These are phyloP conservation scores for Vachellia collinsii DNA, from an alignment of 306 rosid genomes.

Conservation along the genomic window DNA sequence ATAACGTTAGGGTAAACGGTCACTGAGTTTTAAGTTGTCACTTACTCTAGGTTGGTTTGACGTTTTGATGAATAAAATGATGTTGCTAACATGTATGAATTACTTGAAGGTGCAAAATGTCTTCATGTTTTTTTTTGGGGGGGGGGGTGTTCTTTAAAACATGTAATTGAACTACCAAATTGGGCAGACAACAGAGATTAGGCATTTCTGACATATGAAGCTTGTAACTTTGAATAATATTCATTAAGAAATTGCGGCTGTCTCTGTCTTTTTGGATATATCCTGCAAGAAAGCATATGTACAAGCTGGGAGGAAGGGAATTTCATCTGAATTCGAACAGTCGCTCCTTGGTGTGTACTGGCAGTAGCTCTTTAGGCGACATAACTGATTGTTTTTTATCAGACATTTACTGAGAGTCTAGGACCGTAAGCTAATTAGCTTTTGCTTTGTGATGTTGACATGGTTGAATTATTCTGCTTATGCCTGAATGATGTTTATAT, in stretches of 20 bases:
- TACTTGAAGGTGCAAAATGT: background rate
- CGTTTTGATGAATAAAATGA: background rate
- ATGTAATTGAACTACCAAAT: background rate
- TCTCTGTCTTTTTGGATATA: background rate
- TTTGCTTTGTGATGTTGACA: background rate
- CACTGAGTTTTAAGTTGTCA: slow-evolving; percentile 1
- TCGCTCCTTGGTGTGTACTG: background rate
- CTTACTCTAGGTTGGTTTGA: slow-evolving; percentile 9
- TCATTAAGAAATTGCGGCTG: background rate
- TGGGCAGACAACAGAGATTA: background rate
- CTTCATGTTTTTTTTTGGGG: background rate
- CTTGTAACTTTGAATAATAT: background rate
- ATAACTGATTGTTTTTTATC: background rate
- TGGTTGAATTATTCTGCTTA: background rate
- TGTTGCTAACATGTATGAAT: background rate
- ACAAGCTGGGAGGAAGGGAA: background rate
- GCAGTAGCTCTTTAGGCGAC: too few species aligned
- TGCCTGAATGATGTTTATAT: slow-evolving; percentile 6
- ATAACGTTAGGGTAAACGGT: too few species aligned
- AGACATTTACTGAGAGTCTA: background rate
- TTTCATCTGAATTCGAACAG: background rate
- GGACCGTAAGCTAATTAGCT: background rate
- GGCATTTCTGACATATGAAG: background rate
- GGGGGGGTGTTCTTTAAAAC: background rate
- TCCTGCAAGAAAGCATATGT: background rate